Conservation (phyloP, 2,329 filamentous ascomycete genomes). For the Phyllosticta ampelicida region DNA sequence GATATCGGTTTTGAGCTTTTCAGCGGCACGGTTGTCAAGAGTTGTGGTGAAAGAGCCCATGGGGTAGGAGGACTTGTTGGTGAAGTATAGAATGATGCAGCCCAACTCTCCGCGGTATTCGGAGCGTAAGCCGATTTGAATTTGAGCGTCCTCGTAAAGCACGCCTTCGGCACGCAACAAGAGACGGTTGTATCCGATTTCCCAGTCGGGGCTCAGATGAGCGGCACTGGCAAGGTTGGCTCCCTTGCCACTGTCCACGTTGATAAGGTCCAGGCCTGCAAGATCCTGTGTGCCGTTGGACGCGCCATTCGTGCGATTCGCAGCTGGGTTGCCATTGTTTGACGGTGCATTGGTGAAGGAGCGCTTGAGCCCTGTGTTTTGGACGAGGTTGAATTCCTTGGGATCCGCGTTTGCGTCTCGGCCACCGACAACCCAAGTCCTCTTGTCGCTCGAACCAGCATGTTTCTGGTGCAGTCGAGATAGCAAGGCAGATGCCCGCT, state of each 20-base stretch:
- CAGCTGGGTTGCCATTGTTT: slow-evolving; percentile 20
- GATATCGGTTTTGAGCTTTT: slow-evolving; percentile 70
- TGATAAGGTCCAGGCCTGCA: slow-evolving; percentile 68
- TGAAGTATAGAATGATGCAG: slow-evolving; percentile 90
- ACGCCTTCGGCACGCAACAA: slow-evolving; percentile 74
- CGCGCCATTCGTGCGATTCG: slow-evolving; percentile 37
- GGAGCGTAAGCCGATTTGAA: slow-evolving; percentile 83
- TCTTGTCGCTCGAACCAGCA: slow-evolving; percentile 82
- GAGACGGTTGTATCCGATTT: slow-evolving; percentile 75
- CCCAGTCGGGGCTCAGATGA: slow-evolving; percentile 91
- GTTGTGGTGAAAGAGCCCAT: slow-evolving; percentile 93
- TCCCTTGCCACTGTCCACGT: slow-evolving; percentile 45
- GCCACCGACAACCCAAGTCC: slow-evolving; percentile 95
- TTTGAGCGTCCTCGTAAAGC: slow-evolving; percentile 87
- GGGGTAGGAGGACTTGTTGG: slow-evolving; percentile 77
- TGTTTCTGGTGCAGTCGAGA: slow-evolving; percentile 93
- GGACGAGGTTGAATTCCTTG: slow-evolving; percentile 67
- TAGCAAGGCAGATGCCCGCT: slow-evolving; percentile 81
- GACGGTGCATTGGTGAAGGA: slow-evolving; percentile 56
- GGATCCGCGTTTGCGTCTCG: slow-evolving; percentile 84
- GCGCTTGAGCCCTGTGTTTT: slow-evolving; percentile 73
- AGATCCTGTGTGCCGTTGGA: slow-evolving; percentile 51
- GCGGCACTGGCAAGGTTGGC: slow-evolving; percentile 81
- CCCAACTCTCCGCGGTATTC: slow-evolving; percentile 95
- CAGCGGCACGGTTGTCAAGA: slow-evolving; percentile 59